Percentiles rank a stretch among this genome's conserved stretches.
Evolutionary conservation across 177 flowering plant genomes (phyloP).

Genomic region (Vitis hybrid): DNA sequence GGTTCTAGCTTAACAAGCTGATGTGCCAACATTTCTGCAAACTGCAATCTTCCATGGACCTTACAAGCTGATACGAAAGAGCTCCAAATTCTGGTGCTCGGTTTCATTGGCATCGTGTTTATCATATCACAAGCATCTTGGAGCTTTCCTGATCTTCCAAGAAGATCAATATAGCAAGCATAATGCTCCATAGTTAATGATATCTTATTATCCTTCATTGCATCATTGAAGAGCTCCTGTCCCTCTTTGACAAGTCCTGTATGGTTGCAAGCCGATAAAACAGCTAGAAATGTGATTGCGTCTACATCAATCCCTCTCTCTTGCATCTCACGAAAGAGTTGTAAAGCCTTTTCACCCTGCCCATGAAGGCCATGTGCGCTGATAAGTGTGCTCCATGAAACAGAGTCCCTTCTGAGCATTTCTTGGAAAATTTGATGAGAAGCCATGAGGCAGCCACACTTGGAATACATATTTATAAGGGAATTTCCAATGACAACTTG

Average conservation of each 20-base stretch:
- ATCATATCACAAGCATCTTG: slow-evolving; percentile 52
- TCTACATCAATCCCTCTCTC: slow-evolving; percentile 38
- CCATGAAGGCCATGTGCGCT: slow-evolving; percentile 51
- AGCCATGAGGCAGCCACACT: slow-evolving; percentile 50
- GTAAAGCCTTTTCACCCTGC: slow-evolving; percentile 46
- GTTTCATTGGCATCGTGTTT: slow-evolving; percentile 45
- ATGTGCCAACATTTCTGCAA: slow-evolving; percentile 43
- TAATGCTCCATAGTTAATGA: slow-evolving; percentile 42
- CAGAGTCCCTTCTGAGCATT: slow-evolving; percentile 38
- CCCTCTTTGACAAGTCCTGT: slow-evolving; percentile 61
- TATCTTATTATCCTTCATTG: slow-evolving; percentile 13
- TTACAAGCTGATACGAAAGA: slow-evolving; percentile 57
- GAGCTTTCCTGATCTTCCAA: slow-evolving; percentile 61
- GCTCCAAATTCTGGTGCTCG: slow-evolving; percentile 49
- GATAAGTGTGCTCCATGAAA: slow-evolving; percentile 62
- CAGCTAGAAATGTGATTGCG: slow-evolving; percentile 43
- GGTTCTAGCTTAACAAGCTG: slow-evolving; percentile 48
- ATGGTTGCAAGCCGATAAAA: slow-evolving; percentile 63
- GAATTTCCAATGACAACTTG: slow-evolving; percentile 46
- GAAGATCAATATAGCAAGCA: slow-evolving; percentile 67
- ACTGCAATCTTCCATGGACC: slow-evolving; percentile 44
- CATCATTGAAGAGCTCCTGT: slow-evolving; percentile 29
- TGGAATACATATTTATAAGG: slow-evolving; percentile 59
- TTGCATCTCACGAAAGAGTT: slow-evolving; percentile 49
- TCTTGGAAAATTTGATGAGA: slow-evolving; percentile 44